These are phyloP conservation scores for Bisporella sp. DNA, from an alignment of 2,329 filamentous ascomycete genomes.

Conservation along the genomic window DNA sequence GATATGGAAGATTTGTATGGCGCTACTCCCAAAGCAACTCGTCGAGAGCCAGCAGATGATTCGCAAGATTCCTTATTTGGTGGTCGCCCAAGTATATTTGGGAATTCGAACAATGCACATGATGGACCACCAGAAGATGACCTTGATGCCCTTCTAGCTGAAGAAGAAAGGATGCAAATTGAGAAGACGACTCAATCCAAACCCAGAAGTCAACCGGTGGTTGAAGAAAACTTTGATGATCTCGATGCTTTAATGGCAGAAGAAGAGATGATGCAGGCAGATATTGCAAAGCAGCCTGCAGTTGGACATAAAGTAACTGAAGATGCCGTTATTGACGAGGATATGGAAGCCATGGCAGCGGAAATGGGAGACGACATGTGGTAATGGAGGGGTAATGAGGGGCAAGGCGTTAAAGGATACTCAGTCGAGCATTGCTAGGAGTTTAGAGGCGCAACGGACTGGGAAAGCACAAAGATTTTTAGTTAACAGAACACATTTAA, in stretches of 20 bases:
- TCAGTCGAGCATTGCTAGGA: neutral
- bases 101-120: conserved; percentile 13
- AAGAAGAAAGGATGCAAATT: conserved; percentile 19
- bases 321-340: conserved; percentile 19
- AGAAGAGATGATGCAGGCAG: conserved; percentile 38
- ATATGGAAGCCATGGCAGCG: conserved; percentile 52
- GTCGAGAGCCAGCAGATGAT: conserved; percentile 15
- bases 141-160: conserved; percentile 18
- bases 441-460: neutral
- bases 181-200: conserved; percentile 4
- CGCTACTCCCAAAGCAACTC: conserved; percentile 37
- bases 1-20: conserved; percentile 38
- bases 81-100: conserved; percentile 18
- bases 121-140: conserved; percentile 36
- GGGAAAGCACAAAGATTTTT: no score
- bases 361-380: conserved; percentile 8
- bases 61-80: conserved; percentile 18
- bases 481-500: no score
- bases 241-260: conserved; percentile 58
- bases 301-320: conserved; percentile 13
- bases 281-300: neutral
- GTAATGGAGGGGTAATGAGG: conserved; percentile 5
- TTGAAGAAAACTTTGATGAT: conserved; percentile 33
- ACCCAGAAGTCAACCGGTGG: conserved; percentile 2
- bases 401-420: conserved; percentile 38